Evolutionary conservation across 495 filamentous ascomycete species (phyloP), one percentile per base, ranked within the genome.

Genomic region (Rhizodiscina lignyota): DNA sequence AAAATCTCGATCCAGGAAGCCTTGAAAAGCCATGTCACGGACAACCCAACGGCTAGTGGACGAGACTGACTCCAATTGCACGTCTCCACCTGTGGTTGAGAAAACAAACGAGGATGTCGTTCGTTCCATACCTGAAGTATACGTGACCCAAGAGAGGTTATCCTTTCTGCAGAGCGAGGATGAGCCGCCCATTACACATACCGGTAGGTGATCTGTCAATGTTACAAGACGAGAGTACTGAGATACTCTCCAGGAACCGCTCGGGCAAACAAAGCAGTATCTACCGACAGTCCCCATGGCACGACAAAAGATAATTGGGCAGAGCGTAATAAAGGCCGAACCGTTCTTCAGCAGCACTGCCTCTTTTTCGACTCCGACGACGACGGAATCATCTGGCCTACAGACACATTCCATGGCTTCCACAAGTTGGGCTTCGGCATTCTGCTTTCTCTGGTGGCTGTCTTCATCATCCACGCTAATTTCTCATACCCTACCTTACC

Each of bases 381-480:
- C 18, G 69, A 74, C 47, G 61, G 60, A 20, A 49, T 62, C 8
- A 69, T 73, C 45, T 66, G 49, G 46, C 67, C 69, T 0, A 45
- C 40, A 27, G 66, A 73, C 37, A 68, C 63, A 3, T 72, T 59
- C 53, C 32, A n/a, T 10, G 67, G 69, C 5, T 72, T 73, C 48
- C 58, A 57, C 18, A 50, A 49, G 4, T 43, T 72, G 1, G 67
- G 69, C 22, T 71, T 69, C 53, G 58, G 33, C 27, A 20, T 38
- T 12, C 2, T 45, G 3, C 33, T 45, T 23, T 45, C 42, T 5
- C 6, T 38, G 1, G 2, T 42, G 11, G 38, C 42, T 19, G 10
- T 42, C 15, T 22, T 38, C 21, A 38, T 42, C 29, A 41, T 45
- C 20, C 42, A 45, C 28, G 22, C 13, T 12, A 38, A 35, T 23